These are phyloP conservation scores for Oehlia diaphana DNA, from an alignment of 192 early-diverging fungal genomes.

Conservation along the genomic window DNA sequence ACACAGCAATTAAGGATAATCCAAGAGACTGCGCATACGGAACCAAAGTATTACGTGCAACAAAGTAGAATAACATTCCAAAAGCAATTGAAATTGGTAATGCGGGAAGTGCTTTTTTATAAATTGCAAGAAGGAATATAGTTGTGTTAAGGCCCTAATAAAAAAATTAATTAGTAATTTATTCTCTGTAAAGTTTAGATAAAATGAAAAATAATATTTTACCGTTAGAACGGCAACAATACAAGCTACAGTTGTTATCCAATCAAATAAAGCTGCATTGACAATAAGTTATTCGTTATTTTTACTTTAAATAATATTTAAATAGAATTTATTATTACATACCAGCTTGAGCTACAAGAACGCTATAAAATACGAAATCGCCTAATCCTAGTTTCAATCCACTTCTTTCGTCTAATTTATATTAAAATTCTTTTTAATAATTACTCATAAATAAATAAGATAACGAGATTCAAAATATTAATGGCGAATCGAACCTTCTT, in stretches of 20 bases:
- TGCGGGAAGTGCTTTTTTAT: constrained; percentile 81
- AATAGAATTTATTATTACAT: not conserved
- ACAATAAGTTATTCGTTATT: constrained; percentile 13
- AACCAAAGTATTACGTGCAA: constrained; percentile 48
- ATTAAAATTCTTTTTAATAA: not conserved
- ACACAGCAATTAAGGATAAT: constrained; percentile 31
- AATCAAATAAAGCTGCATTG: constrained; percentile 67
- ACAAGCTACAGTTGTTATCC: constrained; percentile 78
- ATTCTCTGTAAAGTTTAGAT: not conserved
- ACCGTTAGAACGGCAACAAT: constrained; percentile 76
- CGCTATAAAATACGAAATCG: constrained; percentile 91
- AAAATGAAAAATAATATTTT: not conserved
- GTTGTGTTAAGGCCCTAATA: constrained; percentile 74
- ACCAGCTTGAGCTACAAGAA: constrained; percentile 77
- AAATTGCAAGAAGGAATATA: constrained; percentile 81
- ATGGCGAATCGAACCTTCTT: not conserved
- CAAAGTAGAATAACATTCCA: constrained; percentile 83
- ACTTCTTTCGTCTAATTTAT: constrained; percentile 46
- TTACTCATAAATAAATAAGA: not conserved
- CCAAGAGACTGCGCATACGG: constrained; percentile 44
- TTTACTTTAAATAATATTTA: not conserved
- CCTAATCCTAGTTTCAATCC: constrained; percentile 87
- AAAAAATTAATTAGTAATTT: not conserved
- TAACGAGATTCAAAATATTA: not conserved
- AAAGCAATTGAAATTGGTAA: constrained; percentile 86